phyloP scores from a whole-genome alignment of 495 filamentous ascomycete genomes.

The Delitschia confertaspora region DNA sequence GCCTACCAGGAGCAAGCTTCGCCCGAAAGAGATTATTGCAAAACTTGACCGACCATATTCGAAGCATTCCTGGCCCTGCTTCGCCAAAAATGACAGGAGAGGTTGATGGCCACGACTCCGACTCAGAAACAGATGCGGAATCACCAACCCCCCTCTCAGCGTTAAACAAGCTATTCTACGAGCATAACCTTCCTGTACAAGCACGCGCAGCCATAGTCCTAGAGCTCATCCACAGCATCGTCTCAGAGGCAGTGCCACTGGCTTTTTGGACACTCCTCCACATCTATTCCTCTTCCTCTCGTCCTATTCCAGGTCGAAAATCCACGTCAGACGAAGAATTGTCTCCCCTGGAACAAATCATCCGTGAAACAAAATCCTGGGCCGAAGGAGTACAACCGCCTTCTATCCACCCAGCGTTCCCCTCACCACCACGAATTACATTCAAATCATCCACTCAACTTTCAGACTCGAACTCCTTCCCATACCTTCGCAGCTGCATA shows the following conservation, averaged over 20 bases:
- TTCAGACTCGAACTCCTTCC: conserved; percentile 30
- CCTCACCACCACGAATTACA: conserved; percentile 36
- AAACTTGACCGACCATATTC: conserved; percentile 35
- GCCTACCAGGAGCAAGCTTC: conserved; percentile 43
- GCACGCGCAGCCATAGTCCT: conserved; percentile 28
- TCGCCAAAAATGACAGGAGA: conserved; percentile 19
- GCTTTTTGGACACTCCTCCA: conserved; percentile 51
- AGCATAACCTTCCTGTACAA: conserved; percentile 13
- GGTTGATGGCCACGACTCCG: conserved; percentile 17
- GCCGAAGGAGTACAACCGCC: conserved; percentile 39
- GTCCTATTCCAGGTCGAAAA: no score
- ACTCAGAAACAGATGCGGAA: conserved; percentile 18
- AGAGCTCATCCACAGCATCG: conserved; percentile 44
- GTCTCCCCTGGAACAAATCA: conserved; percentile 39
- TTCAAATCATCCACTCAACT: conserved; percentile 17
- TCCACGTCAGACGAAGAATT: conserved; percentile 25
- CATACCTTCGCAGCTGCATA: conserved; percentile 33
- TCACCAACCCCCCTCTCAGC: conserved; percentile 16
- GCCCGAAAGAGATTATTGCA: conserved; percentile 45
- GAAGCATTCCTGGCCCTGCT: conserved; percentile 10
- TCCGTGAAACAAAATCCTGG: conserved; percentile 44
- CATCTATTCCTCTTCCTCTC: conserved; percentile 35
- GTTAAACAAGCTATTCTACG: conserved; percentile 9
- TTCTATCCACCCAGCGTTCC: conserved; percentile 45
- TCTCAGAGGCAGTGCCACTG: conserved; percentile 43